Percentiles rank a stretch among this genome's conserved stretches.
These are phyloP conservation scores for Aureobasidium sp. DNA, from an alignment of 2,329 filamentous ascomycete genomes.

Conservation along the genomic window DNA sequence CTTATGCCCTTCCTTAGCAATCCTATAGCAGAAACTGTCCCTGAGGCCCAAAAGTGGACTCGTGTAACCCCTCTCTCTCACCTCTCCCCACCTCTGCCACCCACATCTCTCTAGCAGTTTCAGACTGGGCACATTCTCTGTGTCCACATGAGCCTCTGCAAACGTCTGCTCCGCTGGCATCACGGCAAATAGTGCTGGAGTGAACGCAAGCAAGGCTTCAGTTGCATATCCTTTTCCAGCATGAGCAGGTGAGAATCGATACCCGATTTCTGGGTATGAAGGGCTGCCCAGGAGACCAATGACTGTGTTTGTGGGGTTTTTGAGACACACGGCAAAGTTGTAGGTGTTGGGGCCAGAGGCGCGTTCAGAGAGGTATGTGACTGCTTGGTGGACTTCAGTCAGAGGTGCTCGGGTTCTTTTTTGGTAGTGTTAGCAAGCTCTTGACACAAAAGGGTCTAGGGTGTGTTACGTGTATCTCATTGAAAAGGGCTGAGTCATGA, in stretches of 20 bases:
- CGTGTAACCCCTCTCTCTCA: background rate
- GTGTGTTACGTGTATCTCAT: constrained; percentile 1
- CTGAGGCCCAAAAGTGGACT: background rate
- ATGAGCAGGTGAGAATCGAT: constrained; percentile 15
- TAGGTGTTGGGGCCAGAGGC: background rate
- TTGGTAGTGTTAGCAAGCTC: background rate
- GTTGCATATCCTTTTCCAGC: constrained; percentile 19
- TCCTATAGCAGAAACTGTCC: constrained; percentile 1
- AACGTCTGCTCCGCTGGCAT: constrained; percentile 2
- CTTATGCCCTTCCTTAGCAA: background rate
- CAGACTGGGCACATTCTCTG: constrained; percentile 7
- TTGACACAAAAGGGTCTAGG: background rate
- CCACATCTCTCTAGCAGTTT: constrained; percentile 12
- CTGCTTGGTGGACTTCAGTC: constrained; percentile 1
- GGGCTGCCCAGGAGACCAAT: constrained; percentile 17
- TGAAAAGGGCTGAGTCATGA: background rate
- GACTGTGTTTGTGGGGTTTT: background rate
- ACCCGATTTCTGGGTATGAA: constrained; percentile 18
- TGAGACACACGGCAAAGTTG: constrained; percentile 5
- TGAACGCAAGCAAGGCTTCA: constrained; percentile 17
- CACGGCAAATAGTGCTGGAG: background rate
- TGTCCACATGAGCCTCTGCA: constrained; percentile 4
- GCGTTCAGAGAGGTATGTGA: background rate
- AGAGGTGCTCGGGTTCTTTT: background rate
- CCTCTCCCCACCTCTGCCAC: background rate